These are phyloP conservation scores for Trichoderma arundinaceum DNA, from an alignment of 2,329 filamentous ascomycete species.

Conservation along the genomic window DNA sequence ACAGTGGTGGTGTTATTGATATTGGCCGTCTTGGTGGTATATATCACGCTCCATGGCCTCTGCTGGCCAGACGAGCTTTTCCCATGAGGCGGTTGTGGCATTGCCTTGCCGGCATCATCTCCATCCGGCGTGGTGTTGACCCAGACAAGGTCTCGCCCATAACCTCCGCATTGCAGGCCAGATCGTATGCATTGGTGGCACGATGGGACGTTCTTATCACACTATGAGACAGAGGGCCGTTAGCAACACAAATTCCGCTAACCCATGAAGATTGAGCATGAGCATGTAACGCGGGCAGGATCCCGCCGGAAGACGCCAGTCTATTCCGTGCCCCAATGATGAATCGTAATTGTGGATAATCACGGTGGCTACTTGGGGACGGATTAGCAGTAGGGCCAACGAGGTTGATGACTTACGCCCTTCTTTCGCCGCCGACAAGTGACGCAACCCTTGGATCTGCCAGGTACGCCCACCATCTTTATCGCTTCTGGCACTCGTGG, in stretches of 20 bases:
- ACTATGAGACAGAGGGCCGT: conserved; percentile 11
- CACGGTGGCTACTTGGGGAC: not conserved
- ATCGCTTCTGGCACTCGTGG: not conserved
- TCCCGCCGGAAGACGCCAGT: not conserved
- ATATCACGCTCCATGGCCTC: conserved; percentile 26
- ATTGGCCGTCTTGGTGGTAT: conserved; percentile 11
- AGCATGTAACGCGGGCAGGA: not conserved
- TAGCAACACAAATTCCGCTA: not conserved
- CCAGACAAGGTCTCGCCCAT: conserved; percentile 31
- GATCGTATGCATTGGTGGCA: conserved; percentile 30
- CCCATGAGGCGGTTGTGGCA: not conserved
- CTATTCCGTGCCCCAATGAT: not conserved
- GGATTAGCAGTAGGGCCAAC: not conserved
- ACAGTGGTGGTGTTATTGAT: not conserved
- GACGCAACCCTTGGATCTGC: conserved; percentile 31
- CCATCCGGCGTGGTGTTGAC: conserved; percentile 30
- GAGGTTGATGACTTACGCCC: conserved; percentile 26
- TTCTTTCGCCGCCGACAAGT: conserved; percentile 31
- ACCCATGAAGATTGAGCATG: not conserved
- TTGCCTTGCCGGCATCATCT: conserved; percentile 5
- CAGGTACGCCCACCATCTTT: conserved; percentile 33
- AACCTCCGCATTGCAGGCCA: conserved; percentile 28
- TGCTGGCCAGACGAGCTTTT: conserved; percentile 1
- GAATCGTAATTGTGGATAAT: not conserved
- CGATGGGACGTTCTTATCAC: conserved; percentile 24